Base-by-base conservation (phyloP, 192 early-diverging fungal genomes). In the Phycomyces nitens region DNA sequence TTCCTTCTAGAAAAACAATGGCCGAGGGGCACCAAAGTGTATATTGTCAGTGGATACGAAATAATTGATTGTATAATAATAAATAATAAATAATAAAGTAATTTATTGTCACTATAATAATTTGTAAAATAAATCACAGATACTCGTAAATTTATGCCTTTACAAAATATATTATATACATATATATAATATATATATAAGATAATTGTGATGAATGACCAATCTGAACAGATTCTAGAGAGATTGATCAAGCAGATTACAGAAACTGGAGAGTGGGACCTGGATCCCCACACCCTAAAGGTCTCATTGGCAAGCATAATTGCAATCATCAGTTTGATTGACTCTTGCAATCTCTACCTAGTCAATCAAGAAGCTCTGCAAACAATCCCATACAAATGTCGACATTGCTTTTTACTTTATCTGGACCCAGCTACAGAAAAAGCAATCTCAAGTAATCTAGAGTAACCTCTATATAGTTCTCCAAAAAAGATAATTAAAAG, bases 401-500 rank as follows among this genome's bases (percentile, higher is more conserved):
- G 66, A 71, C 18, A 47, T 53, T 29, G 72, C 77, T 0, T 80
- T 70, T 57, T 67, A 74, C 14, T 52, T 78, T 10, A 71, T 80
- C 10, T 62, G 75, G 56, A 65, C 66, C 8, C 81, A 82, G 42
- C 52, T 80, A 15, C 55, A 80, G 55, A 77, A 79, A 53, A 73
- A 79, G 54, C 81, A 82, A 69, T 70, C 81, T 23, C 78, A 82
- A 70, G 80, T 82, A 53, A n/a, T n/a, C n/a, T n/a, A n/a, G n/a
- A n/a, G n/a, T n/a, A n/a, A n/a, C n/a, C n/a, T n/a, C n/a, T n/a
- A n/a, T n/a, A n/a, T n/a, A n/a, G n/a, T n/a, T n/a, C n/a, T n/a
- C n/a, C n/a, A 54, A 23, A 41, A 51, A n/a, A 34, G 29, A 34
- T 5, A 34, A 34, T 5, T 5, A 34, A 34, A 34, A 34, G 29